Conservation (phyloP, 2,329 filamentous ascomycete genomes). For the Neurospora sp. region DNA sequence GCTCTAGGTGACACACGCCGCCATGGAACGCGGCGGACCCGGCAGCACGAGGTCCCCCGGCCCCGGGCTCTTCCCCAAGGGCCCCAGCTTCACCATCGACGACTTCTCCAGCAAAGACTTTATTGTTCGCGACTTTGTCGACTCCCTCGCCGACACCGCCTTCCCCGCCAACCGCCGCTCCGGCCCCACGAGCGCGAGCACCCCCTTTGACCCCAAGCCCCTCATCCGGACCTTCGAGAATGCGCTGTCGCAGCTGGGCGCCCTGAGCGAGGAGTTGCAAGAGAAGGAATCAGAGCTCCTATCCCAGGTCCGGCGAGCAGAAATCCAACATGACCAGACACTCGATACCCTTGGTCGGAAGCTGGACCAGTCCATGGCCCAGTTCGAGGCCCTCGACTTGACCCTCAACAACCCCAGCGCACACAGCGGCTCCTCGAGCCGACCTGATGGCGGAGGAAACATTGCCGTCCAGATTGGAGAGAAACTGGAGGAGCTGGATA, state of each 20-base stretch:
- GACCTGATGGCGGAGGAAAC: slow-evolving; percentile 61
- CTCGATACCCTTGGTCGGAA: slow-evolving; percentile 80
- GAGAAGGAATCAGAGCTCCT: slow-evolving; percentile 84
- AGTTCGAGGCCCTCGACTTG: slow-evolving; percentile 82
- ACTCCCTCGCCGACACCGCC: slow-evolving; percentile 78
- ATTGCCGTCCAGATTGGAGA: slow-evolving; percentile 92
- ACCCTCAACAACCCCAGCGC: slow-evolving; percentile 57
- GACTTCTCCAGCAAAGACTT: slow-evolving; percentile 88
- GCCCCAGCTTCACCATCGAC: slow-evolving; percentile 76
- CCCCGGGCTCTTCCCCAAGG: slow-evolving; percentile 67
- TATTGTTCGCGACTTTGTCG: slow-evolving; percentile 96
- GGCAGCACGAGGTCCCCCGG: slow-evolving; percentile 56
- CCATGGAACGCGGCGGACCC: slow-evolving; percentile 33
- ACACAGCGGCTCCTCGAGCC: slow-evolving; percentile 32
- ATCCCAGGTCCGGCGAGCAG: slow-evolving; percentile 81
- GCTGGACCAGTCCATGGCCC: slow-evolving; percentile 82
- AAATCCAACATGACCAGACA: slow-evolving; percentile 85
- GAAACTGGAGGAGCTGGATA: slow-evolving; percentile 85
- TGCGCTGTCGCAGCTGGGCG: slow-evolving; percentile 57
- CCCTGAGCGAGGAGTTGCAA: slow-evolving; percentile 74
- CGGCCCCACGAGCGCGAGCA: slow-evolving; percentile 46
- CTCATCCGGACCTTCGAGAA: slow-evolving; percentile 90
- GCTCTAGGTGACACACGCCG: slow-evolving; percentile 12
- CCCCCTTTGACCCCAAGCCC: slow-evolving; percentile 86
- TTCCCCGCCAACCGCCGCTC: slow-evolving; percentile 74